Evolutionary conservation across 345 rosid genomes (phyloP), one percentile per base, ranked within the genome.

Genomic region (Gossypium bickii): DNA sequence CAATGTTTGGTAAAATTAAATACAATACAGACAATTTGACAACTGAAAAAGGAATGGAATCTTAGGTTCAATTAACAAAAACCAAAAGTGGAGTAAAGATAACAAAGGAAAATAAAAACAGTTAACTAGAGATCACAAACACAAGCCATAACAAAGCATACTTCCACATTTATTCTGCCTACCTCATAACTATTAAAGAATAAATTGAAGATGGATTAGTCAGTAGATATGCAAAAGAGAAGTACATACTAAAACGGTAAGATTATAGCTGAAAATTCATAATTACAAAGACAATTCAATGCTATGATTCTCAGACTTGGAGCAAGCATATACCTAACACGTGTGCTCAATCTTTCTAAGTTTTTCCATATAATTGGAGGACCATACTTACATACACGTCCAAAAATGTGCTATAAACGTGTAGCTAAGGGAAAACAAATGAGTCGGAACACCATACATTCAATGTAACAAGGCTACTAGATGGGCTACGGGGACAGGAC

Each of bases 121-220:
- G 47, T 62, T 29, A 10, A 29, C 44, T 25, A 49, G n/a, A 48
- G 22, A 68, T 48, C 57, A 68, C 43, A 68, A 68, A 49, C 72
- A 49, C 44, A 49, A 10, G 18, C 59, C 59, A 27, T 27, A 11
- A 69, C 4, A 69, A 16, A 68, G 4, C 10, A 27, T 2, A 69
- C 17, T 49, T 51, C 13, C 57, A 10, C 44, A 51, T 49, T 68
- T 69, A 29, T 18, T 69, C 20, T 0, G 59, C 24, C 44, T 25
- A 2, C n/a, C 18, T 27, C 22, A 25, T 25, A 68, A 25, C 58
- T 25, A 49, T 22, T 47, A 22, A 68, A 49, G 11, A 13, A 4
- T 24, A 68, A 25, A 9, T 16, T 68, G 17, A 38, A 68, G 44
- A 25, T 44, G 17, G 18, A 49, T 49, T 49, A 49, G 25, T 48